These are phyloP conservation scores for Neurospora intermedia DNA, from an alignment of 495 filamentous ascomycete genomes.

Conservation along the genomic window DNA sequence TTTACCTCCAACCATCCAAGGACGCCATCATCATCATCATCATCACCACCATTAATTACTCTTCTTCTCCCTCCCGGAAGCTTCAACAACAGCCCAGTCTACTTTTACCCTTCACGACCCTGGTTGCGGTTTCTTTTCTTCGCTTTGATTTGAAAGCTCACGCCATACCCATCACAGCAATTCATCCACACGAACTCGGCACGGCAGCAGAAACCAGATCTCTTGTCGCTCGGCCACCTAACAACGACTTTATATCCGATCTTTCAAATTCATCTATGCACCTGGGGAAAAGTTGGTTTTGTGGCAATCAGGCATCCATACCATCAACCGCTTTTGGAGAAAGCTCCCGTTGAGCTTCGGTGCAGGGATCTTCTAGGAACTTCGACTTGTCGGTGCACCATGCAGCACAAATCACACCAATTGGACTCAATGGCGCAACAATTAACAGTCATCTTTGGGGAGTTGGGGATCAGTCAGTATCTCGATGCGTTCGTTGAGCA, in stretches of 20 bases:
- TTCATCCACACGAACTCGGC: background rate
- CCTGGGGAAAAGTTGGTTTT: background rate
- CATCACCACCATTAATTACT: background rate
- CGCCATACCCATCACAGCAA: constrained; percentile 3
- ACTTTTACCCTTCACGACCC: background rate
- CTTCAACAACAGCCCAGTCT: background rate
- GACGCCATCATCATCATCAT: background rate
- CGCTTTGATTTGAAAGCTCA: constrained; percentile 17
- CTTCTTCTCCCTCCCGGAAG: background rate
- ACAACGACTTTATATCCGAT: background rate
- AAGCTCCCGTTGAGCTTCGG: background rate
- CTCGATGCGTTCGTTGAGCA: constrained; percentile 57
- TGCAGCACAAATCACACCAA: constrained; percentile 1
- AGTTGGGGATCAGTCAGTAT: constrained; percentile 65
- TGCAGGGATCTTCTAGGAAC: background rate
- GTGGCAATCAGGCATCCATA: background rate
- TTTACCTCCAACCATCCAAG: background rate
- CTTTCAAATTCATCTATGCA: background rate
- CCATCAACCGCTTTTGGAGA: background rate
- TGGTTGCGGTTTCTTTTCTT: background rate
- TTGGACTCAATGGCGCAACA: constrained; percentile 25
- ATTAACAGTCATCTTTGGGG: constrained; percentile 50
- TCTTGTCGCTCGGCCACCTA: background rate
- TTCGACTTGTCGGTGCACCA: constrained; percentile 1
- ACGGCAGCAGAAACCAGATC: background rate